Evolutionary conservation across 202 grass and related monocot genomes (phyloP).

Genomic region (Cymbopogon flexuosus): DNA sequence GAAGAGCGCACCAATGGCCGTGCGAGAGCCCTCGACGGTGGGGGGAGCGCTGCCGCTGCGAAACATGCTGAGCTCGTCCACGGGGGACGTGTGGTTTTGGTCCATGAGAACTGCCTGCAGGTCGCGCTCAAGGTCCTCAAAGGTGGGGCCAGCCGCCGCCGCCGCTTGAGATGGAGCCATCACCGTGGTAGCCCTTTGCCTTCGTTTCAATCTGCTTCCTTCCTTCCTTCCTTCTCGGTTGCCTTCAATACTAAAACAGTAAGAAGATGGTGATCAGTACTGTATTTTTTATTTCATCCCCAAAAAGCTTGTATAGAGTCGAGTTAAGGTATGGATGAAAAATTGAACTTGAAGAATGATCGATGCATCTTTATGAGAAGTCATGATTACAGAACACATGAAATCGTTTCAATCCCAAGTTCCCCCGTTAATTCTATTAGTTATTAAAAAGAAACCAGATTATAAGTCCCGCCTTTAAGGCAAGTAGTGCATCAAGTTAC

Average conservation of each 20-base stretch:
- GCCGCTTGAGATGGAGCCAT: slow-evolving; percentile 46
- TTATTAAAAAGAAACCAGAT: neutral
- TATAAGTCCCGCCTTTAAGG: neutral
- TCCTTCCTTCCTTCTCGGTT: neutral
- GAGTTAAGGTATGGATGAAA: neutral
- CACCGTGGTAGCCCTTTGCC: neutral
- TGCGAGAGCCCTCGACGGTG: slow-evolving; percentile 75
- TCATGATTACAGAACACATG: neutral
- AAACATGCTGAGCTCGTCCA: slow-evolving; percentile 70
- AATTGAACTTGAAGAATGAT: neutral
- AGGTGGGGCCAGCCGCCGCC: slow-evolving; percentile 40
- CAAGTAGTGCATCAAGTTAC: slow-evolving; percentile 26
- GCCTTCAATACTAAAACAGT: slow-evolving; percentile 14
- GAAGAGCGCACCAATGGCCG: slow-evolving; percentile 47
- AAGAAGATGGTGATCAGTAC: neutral
- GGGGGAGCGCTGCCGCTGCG: slow-evolving; percentile 89
- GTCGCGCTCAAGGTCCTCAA: slow-evolving; percentile 77
- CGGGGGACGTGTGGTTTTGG: slow-evolving; percentile 50
- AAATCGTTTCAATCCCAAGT: neutral
- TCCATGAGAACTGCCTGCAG: slow-evolving; percentile 69
- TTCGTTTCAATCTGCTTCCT: neutral
- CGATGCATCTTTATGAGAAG: neutral
- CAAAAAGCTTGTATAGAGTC: neutral
- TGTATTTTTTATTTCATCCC: neutral
- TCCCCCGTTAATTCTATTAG: neutral